Conservation (phyloP, 352 stramenopile species). For the Pythium myriotylum region DNA sequence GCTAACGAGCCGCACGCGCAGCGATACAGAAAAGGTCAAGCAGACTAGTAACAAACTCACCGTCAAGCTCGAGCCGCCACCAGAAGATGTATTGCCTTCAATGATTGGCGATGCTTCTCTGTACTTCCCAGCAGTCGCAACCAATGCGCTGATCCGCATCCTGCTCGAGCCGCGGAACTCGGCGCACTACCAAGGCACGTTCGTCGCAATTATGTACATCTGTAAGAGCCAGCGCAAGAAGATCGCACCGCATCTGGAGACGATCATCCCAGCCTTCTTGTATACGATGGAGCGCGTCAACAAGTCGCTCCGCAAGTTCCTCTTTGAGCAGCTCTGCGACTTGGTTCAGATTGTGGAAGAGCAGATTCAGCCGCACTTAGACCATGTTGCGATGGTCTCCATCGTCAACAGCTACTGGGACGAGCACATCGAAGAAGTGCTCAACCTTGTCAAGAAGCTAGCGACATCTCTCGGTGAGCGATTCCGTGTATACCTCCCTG, state of each 20-base stretch:
- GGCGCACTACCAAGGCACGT: conserved; percentile 96
- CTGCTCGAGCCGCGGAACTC: conserved; percentile 96
- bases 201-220: conserved; percentile 99
- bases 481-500: conserved; percentile 89
- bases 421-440: conserved; percentile 95
- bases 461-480: conserved; percentile 81
- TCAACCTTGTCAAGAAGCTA: conserved; percentile 96
- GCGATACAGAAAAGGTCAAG: conserved; percentile 70
- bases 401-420: conserved; percentile 88
- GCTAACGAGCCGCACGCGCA: conserved; percentile 51
- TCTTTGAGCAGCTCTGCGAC: conserved; percentile 96
- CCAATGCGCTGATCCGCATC: conserved; percentile 97
- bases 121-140: conserved; percentile 97
- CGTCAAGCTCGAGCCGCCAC: conserved; percentile 64
- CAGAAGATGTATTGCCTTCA: conserved; percentile 76
- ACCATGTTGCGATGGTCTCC: conserved; percentile 81
- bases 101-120: conserved; percentile 89
- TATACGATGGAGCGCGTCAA: conserved; percentile 91
- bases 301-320: conserved; percentile 89
- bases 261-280: conserved; percentile 98
- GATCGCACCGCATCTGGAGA: conserved; percentile 95
- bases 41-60: conserved; percentile 68
- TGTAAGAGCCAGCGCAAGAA: conserved; percentile 95
- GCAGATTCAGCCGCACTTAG: conserved; percentile 92
- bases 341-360: conserved; percentile 97